Conservation (phyloP, 2,329 filamentous ascomycete genomes). For the Uncinocarpus reesii region DNA sequence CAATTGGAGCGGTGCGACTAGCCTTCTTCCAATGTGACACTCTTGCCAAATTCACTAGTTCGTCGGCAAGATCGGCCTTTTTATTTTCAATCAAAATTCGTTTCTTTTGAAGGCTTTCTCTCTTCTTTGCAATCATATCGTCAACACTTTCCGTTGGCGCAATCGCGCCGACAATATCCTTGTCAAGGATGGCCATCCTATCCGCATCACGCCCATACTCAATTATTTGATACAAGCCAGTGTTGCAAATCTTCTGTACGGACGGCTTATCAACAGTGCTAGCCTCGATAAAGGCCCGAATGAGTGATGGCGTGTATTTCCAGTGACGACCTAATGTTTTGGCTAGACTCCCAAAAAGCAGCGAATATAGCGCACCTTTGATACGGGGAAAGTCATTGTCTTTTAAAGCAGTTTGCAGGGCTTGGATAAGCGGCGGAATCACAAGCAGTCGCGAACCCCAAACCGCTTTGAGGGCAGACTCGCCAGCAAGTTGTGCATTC, state of each 20-base stretch:
- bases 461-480: conserved; percentile 84
- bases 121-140: conserved; percentile 52
- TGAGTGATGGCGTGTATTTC: conserved; percentile 84
- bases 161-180: conserved; percentile 59
- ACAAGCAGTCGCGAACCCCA: conserved; percentile 80
- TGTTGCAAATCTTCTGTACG: conserved; percentile 77
- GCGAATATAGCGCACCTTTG: conserved; percentile 85
- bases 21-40: conserved; percentile 95
- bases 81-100: conserved; percentile 68
- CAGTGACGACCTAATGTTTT: conserved; percentile 86
- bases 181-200: conserved; percentile 71
- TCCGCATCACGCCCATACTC: conserved; percentile 88
- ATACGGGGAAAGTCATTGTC: conserved; percentile 79
- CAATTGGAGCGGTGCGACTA: conserved; percentile 76
- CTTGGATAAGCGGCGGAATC: conserved; percentile 73
- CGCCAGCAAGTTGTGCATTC: conserved; percentile 80
- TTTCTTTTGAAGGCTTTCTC: conserved; percentile 63
- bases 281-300: conserved; percentile 81
- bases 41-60: conserved; percentile 66
- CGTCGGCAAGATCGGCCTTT: conserved; percentile 69
- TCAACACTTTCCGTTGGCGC: conserved; percentile 57
- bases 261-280: conserved; percentile 87
- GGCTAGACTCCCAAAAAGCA: conserved; percentile 77
- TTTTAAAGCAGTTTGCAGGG: conserved; percentile 66
- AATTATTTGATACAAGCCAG: conserved; percentile 72